Base-by-base conservation (phyloP, 2,329 filamentous ascomycete genomes). In the Iodosphaeria phyllophila region DNA sequence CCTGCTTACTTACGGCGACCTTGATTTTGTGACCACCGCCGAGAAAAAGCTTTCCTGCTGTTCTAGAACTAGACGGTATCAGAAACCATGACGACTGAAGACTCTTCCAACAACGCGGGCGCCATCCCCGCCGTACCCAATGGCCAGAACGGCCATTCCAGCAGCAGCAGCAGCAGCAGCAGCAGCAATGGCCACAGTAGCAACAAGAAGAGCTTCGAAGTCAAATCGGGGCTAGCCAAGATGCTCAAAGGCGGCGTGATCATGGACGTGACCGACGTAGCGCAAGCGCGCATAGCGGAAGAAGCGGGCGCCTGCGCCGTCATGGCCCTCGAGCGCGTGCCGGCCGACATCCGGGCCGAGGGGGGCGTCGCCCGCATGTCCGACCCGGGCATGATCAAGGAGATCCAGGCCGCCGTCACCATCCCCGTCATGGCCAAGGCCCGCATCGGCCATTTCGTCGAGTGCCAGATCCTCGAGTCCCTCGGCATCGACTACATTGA, bases 381-480 rank as follows among this genome's bases (percentile, higher is more conserved):
- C 3, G 86, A 95, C 56, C 89, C 89, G 2, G 59, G 65, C 40
- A 79, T 93, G 68, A 95, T 95, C 64, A 76, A 77, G 54, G 79
- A 84, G 51, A 95, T 98, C 49, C 91, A 93, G 71, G 70, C 64
- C 3, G 74, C 83, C 20, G 89, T 95, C 23, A 95, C 86, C 27
- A 93, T 95, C 42, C 89, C 89, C 40, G 89, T 98, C 51, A 95
- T 98, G 89, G 89, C 89, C 35, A 98, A 98, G 60, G 86, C 86
- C 13, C 71, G 89, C 46, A 98, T 95, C 47, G 89, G 89, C 18
- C 89, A 98, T 58, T 84, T 93, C 39, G 86, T 93, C 42, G 89
- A 98, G 60, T 93, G 84, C 59, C 86, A 86, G 74, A 91, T 98
- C 55, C 77, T 98, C 44, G 79, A 95, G 63, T 72, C 80, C 29